These are phyloP conservation scores for Zanthoxylum bungeanum DNA, from an alignment of 345 rosid species.

Conservation along the genomic window DNA sequence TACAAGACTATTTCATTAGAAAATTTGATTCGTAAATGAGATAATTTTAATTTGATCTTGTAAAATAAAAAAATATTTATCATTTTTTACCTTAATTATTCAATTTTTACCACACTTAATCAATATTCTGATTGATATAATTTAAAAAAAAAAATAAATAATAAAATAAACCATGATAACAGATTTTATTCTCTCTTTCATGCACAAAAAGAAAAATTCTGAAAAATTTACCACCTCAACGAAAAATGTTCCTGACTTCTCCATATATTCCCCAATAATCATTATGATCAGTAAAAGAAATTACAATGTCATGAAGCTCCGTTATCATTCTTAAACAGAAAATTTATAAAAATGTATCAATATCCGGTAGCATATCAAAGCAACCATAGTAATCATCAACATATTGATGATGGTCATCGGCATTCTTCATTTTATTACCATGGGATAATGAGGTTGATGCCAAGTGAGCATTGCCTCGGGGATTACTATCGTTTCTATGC, in stretches of 20 bases:
- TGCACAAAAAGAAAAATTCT: too few relatives aligned
- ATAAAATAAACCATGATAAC: background rate
- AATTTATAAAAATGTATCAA: slow-evolving; percentile 25
- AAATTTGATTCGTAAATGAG: too few relatives aligned
- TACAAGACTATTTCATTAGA: too few relatives aligned
- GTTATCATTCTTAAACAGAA: slow-evolving; percentile 12
- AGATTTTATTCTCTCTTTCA: background rate
- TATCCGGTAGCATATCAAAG: slow-evolving; percentile 31
- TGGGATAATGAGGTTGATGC: background rate
- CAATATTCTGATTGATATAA: too few relatives aligned
- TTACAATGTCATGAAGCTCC: background rate
- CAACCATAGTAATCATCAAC: slow-evolving; percentile 36
- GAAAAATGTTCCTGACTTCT: background rate
- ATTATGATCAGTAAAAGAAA: background rate
- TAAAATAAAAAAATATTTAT: too few relatives aligned
- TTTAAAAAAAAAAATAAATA: too few relatives aligned
- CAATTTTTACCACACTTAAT: too few relatives aligned
- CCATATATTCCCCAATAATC: background rate
- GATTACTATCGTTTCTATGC: background rate
- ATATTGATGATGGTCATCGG: slow-evolving; percentile 9
- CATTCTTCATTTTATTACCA: background rate
- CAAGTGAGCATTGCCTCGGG: background rate
- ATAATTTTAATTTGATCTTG: too few relatives aligned
- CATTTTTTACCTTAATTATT: too few relatives aligned
- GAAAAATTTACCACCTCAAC: background rate